phyloP scores from a whole-genome alignment of 176 grass and related monocot genomes.

The Typha latifolia region DNA sequence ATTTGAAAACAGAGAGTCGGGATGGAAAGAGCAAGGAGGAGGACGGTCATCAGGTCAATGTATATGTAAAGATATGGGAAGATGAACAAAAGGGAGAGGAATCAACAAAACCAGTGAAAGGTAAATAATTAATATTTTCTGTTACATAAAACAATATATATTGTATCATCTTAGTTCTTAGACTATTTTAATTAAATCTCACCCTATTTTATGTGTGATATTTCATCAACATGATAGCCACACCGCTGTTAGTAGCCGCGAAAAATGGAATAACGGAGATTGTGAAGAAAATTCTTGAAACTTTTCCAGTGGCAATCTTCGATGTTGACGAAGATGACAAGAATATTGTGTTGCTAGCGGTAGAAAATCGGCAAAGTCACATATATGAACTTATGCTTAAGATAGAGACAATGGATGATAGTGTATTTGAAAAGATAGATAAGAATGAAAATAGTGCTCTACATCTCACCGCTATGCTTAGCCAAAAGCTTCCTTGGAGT shows the following conservation, averaged over 20 bases:
- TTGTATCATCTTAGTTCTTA: too few relatives aligned
- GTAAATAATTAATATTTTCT: too few relatives aligned
- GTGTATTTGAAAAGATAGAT: conserved; percentile 1
- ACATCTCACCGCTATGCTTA: conserved; percentile 10
- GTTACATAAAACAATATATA: too few relatives aligned
- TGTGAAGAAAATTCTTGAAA: conserved; percentile 13
- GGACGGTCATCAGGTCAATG: too few relatives aligned
- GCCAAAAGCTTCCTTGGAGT: conserved; percentile 6
- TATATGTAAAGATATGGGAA: too few relatives aligned
- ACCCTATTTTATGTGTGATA: too few relatives aligned
- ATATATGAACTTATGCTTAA: not conserved
- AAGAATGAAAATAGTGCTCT: conserved; percentile 15
- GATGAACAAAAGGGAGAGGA: too few relatives aligned
- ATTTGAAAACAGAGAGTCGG: too few relatives aligned
- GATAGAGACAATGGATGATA: too few relatives aligned
- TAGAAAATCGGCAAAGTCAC: conserved; percentile 2
- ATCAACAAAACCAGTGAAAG: too few relatives aligned
- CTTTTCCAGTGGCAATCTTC: not conserved
- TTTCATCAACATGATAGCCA: not conserved
- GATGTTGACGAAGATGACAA: conserved; percentile 10
- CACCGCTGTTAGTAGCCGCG: conserved; percentile 18
- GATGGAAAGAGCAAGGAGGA: too few relatives aligned
- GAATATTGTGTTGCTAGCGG: conserved; percentile 19
- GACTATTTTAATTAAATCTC: too few relatives aligned
- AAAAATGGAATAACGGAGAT: conserved; percentile 25